Evolutionary conservation across 108 stramenopile species (phyloP).

Genomic region (Aurantiochytrium sp.): DNA sequence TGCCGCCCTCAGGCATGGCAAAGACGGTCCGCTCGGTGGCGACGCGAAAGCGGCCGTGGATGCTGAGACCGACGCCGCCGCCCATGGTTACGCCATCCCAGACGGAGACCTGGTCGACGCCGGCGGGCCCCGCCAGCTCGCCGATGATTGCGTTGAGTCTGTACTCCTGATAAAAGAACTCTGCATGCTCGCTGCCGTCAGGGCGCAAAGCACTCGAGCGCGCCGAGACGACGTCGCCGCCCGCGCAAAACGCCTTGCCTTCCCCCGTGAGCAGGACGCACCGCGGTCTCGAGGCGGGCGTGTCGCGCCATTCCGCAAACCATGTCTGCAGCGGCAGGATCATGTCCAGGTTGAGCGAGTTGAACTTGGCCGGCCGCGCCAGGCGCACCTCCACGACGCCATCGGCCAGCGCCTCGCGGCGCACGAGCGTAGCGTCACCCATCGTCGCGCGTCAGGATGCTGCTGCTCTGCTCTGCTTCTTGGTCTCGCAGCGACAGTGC

Average conservation of each 20-base stretch:
- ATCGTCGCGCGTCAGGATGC: no score
- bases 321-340: not conserved
- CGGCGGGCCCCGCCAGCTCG: not conserved
- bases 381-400: slow-evolving; percentile 14
- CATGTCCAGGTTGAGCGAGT: slow-evolving; percentile 42
- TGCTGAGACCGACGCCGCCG: slow-evolving; percentile 88
- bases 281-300: not conserved
- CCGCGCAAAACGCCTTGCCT: slow-evolving; percentile 76
- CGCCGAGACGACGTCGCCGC: slow-evolving; percentile 77
- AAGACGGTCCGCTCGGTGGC: slow-evolving; percentile 84
- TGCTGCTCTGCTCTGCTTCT: no score
- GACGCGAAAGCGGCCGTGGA: slow-evolving; percentile 85
- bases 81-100: slow-evolving; percentile 99
- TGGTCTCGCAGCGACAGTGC: no score
- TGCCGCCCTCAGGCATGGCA: slow-evolving; percentile 94
- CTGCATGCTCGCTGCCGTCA: not conserved
- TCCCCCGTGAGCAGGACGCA: not conserved
- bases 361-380: slow-evolving; percentile 41
- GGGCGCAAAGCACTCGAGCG: not conserved
- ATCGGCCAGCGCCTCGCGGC: not conserved
- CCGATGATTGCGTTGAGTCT: slow-evolving; percentile 72
- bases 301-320: not conserved
- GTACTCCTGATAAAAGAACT: slow-evolving; percentile 85
- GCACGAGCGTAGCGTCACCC: not conserved
- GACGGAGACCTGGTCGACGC: slow-evolving; percentile 67